These are phyloP conservation scores for Elsinoe batatas DNA, from an alignment of 2,329 filamentous ascomycete genomes.

Conservation along the genomic window DNA sequence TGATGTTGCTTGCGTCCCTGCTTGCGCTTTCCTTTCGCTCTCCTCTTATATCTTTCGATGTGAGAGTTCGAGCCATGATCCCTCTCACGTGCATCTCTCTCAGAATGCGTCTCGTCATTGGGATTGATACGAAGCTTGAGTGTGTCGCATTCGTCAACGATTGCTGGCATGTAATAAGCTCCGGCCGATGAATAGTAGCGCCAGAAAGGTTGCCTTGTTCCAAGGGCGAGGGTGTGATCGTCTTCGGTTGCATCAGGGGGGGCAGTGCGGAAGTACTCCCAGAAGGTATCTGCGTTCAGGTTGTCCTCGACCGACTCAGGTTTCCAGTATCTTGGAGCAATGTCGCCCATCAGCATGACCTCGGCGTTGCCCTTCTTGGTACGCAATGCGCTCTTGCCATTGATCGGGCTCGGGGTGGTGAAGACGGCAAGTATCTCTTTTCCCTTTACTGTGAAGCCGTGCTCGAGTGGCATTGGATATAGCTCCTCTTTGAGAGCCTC, in stretches of 20 bases:
- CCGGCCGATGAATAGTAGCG: constrained; percentile 14
- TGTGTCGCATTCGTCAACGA: constrained; percentile 19
- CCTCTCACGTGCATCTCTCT: constrained; percentile 19
- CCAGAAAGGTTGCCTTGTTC: constrained; percentile 26
- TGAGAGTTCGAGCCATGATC: constrained; percentile 22
- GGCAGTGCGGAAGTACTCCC: constrained; percentile 20
- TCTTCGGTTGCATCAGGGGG: constrained; percentile 21
- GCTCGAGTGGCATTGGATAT: background rate
- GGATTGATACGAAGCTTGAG: constrained; percentile 19
- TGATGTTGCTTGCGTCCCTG: constrained; percentile 17
- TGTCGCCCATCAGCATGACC: constrained; percentile 11
- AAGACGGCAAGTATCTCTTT: background rate
- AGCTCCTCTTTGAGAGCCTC: background rate
- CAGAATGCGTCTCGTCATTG: constrained; percentile 19
- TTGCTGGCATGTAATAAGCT: constrained; percentile 13
- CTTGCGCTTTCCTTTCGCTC: constrained; percentile 21
- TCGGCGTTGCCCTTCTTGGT: background rate
- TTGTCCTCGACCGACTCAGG: constrained; percentile 18
- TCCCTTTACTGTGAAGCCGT: background rate
- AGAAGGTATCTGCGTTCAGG: constrained; percentile 22
- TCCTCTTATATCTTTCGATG: constrained; percentile 21
- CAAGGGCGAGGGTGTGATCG: constrained; percentile 18
- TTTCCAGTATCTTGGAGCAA: constrained; percentile 26
- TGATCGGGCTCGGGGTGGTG: background rate
- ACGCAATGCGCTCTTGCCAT: background rate